Base-by-base conservation (phyloP, 805 yeast genomes). In the Starmera pachycereana region DNA sequence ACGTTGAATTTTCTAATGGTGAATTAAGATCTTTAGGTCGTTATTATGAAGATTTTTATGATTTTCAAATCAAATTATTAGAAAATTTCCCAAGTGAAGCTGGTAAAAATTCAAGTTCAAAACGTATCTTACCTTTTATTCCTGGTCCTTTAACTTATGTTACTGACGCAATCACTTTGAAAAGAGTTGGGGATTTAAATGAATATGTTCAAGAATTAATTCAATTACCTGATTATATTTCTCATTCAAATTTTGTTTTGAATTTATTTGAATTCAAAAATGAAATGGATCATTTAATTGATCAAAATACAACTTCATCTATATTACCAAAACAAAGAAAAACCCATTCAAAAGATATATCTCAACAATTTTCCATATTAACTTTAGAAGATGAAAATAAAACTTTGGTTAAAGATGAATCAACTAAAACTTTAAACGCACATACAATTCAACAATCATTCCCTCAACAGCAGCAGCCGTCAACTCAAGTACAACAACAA, bases 91-190 rank as follows among this genome's bases (percentile, higher is more conserved):
- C 97, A 8, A 77, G 72, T 44, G 98, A 90, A 60, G 95, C 97
- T 8, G 97, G 97, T 12, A 78, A 86, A 49, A 63, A 56, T 37
- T 79, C 77, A 35, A 81, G 78, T 40, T 83, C 83, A 60, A 76
- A 78, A 39, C 76, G 98, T 47, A 80, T 83, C 28, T 69, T 92
- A 42, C 98, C 98, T 8, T 87, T 81, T 48, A 89, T 92, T 53
- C 97, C 98, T 0, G 98, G 97, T 1, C 99, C 98, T 3, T 70
- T 90, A 37, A 81, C 94, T 32, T 84, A 82, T 52, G 95, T 92
- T 40, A 87, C 87, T 45, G 97, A 90, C 61, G 63, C 76, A 12
- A 74, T 76, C 32, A 72, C 81, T 1, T 61, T 66, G 37, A 75
- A 73, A 50, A 64, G 83, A 41, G 66, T 72, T 37, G 70, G 66